phyloP scores from a whole-genome alignment of 495 filamentous ascomycete species.

The Penicillium ochrochloron region DNA sequence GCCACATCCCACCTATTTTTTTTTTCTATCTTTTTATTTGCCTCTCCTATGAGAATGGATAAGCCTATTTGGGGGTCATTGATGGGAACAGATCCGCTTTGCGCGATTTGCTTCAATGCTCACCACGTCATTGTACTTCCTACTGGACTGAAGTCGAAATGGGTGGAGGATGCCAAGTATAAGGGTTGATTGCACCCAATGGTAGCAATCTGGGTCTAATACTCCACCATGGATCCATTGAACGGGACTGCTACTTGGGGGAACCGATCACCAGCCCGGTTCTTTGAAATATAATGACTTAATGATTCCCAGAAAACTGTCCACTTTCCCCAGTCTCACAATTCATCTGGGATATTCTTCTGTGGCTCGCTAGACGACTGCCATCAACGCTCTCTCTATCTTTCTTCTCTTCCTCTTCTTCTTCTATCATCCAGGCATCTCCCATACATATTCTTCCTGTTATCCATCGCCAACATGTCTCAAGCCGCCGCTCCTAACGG shows the following conservation, averaged over 20 bases:
- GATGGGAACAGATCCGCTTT: constrained; percentile 4
- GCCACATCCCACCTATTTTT: not conserved
- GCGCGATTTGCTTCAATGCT: constrained; percentile 8
- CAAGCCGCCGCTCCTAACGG: constrained; percentile 61
- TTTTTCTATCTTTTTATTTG: not conserved
- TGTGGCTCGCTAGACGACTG: constrained; percentile 9
- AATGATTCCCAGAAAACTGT: constrained; percentile 9
- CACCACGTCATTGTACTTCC: constrained; percentile 8
- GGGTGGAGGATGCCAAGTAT: constrained; percentile 14
- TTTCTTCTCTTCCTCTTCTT: not conserved
- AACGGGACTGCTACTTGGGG: constrained; percentile 23
- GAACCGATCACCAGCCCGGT: constrained; percentile 23
- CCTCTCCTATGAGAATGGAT: not conserved
- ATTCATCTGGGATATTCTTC: constrained; percentile 5
- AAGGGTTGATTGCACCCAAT: constrained; percentile 8
- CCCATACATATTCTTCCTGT: not conserved
- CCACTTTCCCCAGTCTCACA: constrained; percentile 9
- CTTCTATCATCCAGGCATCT: too few relatives aligned
- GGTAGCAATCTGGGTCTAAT: constrained; percentile 7
- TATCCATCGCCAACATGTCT: constrained; percentile 51
- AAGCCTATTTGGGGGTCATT: not conserved
- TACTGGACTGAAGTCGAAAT: constrained; percentile 4
- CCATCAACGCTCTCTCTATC: constrained; percentile 4
- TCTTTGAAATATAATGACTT: constrained; percentile 18
- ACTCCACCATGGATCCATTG: constrained; percentile 17